Base-by-base conservation (phyloP, 176 grass and related monocot genomes). In the Lolium perenne region DNA sequence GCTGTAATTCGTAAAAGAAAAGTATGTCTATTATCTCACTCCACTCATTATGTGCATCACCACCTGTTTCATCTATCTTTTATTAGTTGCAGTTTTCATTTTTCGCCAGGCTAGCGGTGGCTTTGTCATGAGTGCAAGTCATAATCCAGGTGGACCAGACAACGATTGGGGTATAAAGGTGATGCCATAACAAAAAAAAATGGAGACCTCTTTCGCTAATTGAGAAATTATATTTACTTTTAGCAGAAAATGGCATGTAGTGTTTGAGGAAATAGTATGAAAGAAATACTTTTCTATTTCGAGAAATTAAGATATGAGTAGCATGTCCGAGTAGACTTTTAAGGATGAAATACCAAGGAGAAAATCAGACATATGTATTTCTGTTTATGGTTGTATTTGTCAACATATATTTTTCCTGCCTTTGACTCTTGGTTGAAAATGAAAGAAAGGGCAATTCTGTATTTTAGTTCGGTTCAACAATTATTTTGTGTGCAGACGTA, bases 111-210 rank as follows among this genome's bases (percentile, higher is more conserved):
- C 95, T 26, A 97, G 94, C 85, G 95, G 95, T 71, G 95, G 95
- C 22, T 97, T 97, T 25, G 84, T 97, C 63, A 95, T 97, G 95
- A 97, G 92, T 82, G 95, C 95, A 88, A 97, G 95, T 61, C 95
- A 97, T 76, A 97, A 97, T 89, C 95, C 95, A 51, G 92, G 95
- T 82, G 95, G 95, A 71, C 95, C 89, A 51, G 90, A 97, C 13
- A 86, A 93, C 60, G 95, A 97, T 63, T 95, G 95, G 95, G 95
- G 92, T 23, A 97, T 97, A 86, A 97, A 97, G 95, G 95, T 97
- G 78, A 89, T 68, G 21, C 60, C 48, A 14, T 23, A 81, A 63
- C 48, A 22, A 78, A 82, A 78, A 57, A 61, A 78, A 57, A 61
- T 70, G 6, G 46, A 35, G 47, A 85, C 49, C 79, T 15, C 38